Evolutionary conservation across 192 early-diverging fungal genomes (phyloP).

Genomic region (Tieghemiomyces parasiticus): DNA sequence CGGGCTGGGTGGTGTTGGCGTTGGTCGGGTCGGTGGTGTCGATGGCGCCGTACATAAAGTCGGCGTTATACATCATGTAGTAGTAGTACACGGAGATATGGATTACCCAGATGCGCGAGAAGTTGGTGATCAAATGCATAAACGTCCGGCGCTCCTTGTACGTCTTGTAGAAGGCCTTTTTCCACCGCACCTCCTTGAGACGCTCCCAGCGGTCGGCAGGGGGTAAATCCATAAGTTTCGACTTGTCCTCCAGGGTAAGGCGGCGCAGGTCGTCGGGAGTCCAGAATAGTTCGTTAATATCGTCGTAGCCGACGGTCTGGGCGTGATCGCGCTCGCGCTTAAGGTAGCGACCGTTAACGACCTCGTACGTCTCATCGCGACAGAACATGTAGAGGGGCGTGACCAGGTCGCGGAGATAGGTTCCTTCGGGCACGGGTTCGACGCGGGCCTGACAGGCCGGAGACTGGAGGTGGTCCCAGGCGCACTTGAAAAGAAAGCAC

Average conservation of each 20-base stretch:
- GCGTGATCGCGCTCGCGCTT: constrained; percentile 66
- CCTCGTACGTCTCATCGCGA: constrained; percentile 58
- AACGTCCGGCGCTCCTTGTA: constrained; percentile 73
- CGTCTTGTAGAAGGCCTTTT: constrained; percentile 55
- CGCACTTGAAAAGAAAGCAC: constrained; percentile 67
- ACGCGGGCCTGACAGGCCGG: constrained; percentile 32
- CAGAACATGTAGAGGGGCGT: constrained; percentile 58
- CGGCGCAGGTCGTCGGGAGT: constrained; percentile 41
- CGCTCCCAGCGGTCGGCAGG: constrained; percentile 42
- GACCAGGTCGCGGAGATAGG: constrained; percentile 49
- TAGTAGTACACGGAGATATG: constrained; percentile 65
- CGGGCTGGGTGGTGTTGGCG: constrained; percentile 16
- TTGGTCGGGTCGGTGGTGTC: constrained; percentile 18
- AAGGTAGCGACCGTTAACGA: constrained; percentile 48
- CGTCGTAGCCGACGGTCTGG: constrained; percentile 62
- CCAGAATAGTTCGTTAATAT: constrained; percentile 79
- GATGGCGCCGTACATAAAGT: constrained; percentile 39
- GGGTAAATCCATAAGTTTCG: constrained; percentile 40
- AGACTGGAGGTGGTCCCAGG: constrained; percentile 31
- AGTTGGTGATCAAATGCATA: constrained; percentile 71
- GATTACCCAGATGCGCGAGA: constrained; percentile 76
- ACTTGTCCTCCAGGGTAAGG: constrained; percentile 38
- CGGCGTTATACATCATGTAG: constrained; percentile 57
- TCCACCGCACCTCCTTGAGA: constrained; percentile 52
- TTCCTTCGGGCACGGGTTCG: constrained; percentile 42